Conservation (phyloP, 306 rosid species). For the Trichosanthes cucumerina region DNA sequence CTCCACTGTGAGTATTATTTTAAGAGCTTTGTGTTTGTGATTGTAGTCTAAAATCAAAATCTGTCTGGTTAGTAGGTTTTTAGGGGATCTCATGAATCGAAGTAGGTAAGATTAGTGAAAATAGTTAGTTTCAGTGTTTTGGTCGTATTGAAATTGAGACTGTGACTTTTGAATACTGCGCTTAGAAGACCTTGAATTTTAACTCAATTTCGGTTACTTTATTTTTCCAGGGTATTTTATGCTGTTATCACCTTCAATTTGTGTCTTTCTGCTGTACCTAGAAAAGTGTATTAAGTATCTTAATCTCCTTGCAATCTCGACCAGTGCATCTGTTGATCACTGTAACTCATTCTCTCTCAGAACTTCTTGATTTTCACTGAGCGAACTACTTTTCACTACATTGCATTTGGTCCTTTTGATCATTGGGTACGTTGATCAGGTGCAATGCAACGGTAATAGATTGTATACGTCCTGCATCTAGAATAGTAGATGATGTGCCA, state of each 20-base stretch:
- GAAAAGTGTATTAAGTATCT: neutral
- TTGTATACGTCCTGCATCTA: neutral
- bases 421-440: neutral
- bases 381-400: neutral
- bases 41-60: neutral
- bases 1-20: neutral
- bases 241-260: neutral
- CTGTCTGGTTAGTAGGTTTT: neutral
- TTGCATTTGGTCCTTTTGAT: neutral
- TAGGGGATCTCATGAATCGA: neutral
- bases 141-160: neutral
- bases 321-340: neutral
- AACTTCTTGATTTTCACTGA: neutral
- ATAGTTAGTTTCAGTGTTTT: neutral
- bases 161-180: neutral
- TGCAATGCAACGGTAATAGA: neutral
- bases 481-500: neutral
- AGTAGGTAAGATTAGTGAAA: constrained; percentile 6
- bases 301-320: neutral
- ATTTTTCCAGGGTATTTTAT: neutral
- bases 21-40: constrained; percentile 11
- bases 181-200: neutral
- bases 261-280: neutral
- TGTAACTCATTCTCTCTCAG: neutral
- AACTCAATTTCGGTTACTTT: neutral